Conservation (phyloP, 345 rosid genomes). For the Bruguiera sexangula region DNA sequence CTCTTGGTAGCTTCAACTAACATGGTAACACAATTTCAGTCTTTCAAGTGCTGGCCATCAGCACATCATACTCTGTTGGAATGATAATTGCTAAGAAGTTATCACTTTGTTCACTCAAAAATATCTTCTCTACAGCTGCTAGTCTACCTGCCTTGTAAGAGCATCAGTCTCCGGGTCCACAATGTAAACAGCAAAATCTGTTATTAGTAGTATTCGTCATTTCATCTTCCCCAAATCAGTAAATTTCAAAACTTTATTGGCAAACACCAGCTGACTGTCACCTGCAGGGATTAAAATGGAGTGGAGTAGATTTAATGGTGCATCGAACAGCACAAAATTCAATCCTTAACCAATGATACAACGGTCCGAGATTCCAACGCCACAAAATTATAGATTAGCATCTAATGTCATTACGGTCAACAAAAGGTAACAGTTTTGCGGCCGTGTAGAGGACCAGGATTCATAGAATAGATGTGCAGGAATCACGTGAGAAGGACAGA, state of each 20-base stretch:
- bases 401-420: too few species aligned
- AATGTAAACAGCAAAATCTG: slow-evolving; percentile 65
- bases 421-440: too few species aligned
- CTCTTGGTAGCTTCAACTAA: slow-evolving; percentile 76
- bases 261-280: slow-evolving; percentile 67
- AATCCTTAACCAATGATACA: too few species aligned
- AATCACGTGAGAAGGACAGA: too few species aligned
- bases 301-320: neutral
- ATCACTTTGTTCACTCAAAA: slow-evolving; percentile 76
- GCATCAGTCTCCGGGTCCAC: slow-evolving; percentile 73
- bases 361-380: too few species aligned
- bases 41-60: slow-evolving; percentile 87
- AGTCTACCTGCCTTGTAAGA: slow-evolving; percentile 71
- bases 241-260: slow-evolving; percentile 88
- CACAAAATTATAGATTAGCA: too few species aligned
- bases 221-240: slow-evolving; percentile 88
- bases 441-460: too few species aligned
- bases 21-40: slow-evolving; percentile 77
- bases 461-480: too few species aligned
- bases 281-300: slow-evolving; percentile 37
- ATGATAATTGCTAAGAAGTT: slow-evolving; percentile 80
- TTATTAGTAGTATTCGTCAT: slow-evolving; percentile 60
- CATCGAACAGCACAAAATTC: neutral
- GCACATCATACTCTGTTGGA: slow-evolving; percentile 88
- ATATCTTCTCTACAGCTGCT: slow-evolving; percentile 76